phyloP scores from a whole-genome alignment of 306 rosid species.

The Vachellia collinsii region DNA sequence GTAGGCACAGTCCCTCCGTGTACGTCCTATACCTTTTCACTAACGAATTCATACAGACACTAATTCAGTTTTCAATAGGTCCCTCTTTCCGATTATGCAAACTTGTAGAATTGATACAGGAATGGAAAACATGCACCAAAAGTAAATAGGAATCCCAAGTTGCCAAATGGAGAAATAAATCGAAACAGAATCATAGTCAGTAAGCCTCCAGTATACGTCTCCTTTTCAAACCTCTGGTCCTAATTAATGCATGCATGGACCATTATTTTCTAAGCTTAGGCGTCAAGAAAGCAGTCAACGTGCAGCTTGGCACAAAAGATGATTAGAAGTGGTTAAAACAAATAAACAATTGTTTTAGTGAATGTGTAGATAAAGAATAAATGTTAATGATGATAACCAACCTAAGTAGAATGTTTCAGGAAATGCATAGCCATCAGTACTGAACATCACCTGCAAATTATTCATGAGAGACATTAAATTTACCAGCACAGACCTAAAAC shows the following conservation, averaged over 20 bases:
- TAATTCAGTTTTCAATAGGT: neutral
- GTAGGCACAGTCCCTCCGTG: neutral
- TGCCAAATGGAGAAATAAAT: neutral
- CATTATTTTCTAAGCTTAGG: slow-evolving; percentile 1
- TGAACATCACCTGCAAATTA: slow-evolving; percentile 90
- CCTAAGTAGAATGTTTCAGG: slow-evolving; percentile 94
- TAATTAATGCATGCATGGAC: neutral
- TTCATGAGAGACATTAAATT: slow-evolving; percentile 23
- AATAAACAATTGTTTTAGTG: neutral
- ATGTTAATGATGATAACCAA: slow-evolving; percentile 39
- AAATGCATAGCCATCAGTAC: slow-evolving; percentile 79
- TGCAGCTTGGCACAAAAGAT: slow-evolving; percentile 11
- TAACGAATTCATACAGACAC: neutral
- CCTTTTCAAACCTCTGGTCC: neutral
- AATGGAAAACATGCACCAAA: neutral
- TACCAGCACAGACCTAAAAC: slow-evolving; percentile 4
- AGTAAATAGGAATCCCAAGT: neutral
- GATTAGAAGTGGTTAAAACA: slow-evolving; percentile 16
- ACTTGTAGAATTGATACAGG: neutral
- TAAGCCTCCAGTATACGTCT: neutral
- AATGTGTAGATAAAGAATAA: slow-evolving; percentile 17
- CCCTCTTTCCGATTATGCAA: neutral
- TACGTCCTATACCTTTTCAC: neutral
- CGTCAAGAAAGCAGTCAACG: neutral
- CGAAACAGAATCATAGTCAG: neutral